These are phyloP conservation scores for Dactylellina drechsleri DNA, from an alignment of 2,329 filamentous ascomycete genomes.

Conservation along the genomic window DNA sequence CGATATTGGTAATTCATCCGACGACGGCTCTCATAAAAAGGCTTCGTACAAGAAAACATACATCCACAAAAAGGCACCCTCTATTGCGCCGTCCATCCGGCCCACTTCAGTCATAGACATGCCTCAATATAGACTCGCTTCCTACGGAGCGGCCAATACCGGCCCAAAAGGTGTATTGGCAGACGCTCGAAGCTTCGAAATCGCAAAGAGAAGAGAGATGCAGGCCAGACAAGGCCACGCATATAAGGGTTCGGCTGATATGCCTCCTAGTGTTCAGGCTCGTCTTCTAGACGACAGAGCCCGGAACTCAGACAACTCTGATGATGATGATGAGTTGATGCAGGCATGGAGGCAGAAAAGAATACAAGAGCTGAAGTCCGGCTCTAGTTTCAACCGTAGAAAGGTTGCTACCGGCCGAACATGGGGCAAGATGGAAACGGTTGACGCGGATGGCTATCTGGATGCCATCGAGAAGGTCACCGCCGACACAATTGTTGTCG, in stretches of 20 bases:
- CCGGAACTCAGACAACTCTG: slow-evolving; percentile 62
- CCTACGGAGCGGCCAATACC: slow-evolving; percentile 52
- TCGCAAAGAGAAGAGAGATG: slow-evolving; percentile 64
- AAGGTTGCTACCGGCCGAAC: slow-evolving; percentile 79
- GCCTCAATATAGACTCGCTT: slow-evolving; percentile 52
- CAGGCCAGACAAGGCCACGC: slow-evolving; percentile 42
- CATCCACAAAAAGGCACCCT: slow-evolving; percentile 51
- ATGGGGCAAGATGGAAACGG: slow-evolving; percentile 81
- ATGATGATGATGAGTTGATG: slow-evolving; percentile 84
- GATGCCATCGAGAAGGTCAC: slow-evolving; percentile 93
- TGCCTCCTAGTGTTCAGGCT: slow-evolving; percentile 32
- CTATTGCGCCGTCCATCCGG: slow-evolving; percentile 52
- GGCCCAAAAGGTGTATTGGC: slow-evolving; percentile 88
- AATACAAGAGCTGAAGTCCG: slow-evolving; percentile 77
- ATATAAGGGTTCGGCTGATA: slow-evolving; percentile 34
- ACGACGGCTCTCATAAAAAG: slow-evolving; percentile 37
- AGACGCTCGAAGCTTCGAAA: slow-evolving; percentile 80
- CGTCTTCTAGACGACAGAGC: slow-evolving; percentile 54
- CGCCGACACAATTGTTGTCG: slow-evolving; percentile 83
- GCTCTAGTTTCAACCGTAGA: slow-evolving; percentile 71
- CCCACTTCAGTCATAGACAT: slow-evolving; percentile 53
- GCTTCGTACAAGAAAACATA: slow-evolving; percentile 48
- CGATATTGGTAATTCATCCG: slow-evolving; percentile 50
- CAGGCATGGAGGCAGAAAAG: slow-evolving; percentile 84
- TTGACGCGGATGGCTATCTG: slow-evolving; percentile 92